These are phyloP conservation scores for Collybiopsis confluens DNA, from an alignment of 768 basidiomycete genomes.

Conservation along the genomic window DNA sequence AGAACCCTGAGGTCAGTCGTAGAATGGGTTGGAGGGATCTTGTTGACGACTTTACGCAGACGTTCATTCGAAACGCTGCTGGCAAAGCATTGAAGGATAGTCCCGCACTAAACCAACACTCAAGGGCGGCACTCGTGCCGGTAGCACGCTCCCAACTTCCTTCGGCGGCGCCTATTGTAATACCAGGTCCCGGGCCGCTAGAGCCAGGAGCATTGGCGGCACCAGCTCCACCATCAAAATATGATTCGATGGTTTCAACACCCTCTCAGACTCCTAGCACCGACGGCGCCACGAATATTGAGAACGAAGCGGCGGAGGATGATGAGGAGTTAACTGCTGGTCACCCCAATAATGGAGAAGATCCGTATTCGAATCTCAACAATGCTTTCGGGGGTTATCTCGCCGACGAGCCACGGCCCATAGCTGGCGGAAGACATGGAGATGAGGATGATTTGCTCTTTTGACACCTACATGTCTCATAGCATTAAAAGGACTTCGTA, in stretches of 20 bases:
- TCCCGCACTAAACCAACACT: slow-evolving; percentile 83
- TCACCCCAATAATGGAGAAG: slow-evolving; percentile 26
- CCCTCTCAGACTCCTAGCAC: slow-evolving; percentile 11
- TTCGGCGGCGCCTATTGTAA: slow-evolving; percentile 33
- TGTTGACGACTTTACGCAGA: no score
- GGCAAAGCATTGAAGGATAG: slow-evolving; percentile 83
- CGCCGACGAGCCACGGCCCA: slow-evolving; percentile 69
- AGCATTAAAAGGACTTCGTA: neutral
- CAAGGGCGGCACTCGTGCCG: slow-evolving; percentile 66
- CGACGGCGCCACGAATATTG: slow-evolving; percentile 13
- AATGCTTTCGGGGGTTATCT: slow-evolving; percentile 71
- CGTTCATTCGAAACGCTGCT: slow-evolving; percentile 88
- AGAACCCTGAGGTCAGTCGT: slow-evolving; percentile 80
- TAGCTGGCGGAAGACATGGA: slow-evolving; percentile 40
- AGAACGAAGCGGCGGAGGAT: slow-evolving; percentile 32
- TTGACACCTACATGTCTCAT: slow-evolving; percentile 23
- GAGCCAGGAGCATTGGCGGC: slow-evolving; percentile 34
- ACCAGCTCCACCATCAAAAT: slow-evolving; percentile 23
- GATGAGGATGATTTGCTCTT: slow-evolving; percentile 70
- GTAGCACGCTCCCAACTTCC: slow-evolving; percentile 50
- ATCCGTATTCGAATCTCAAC: slow-evolving; percentile 84
- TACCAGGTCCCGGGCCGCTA: slow-evolving; percentile 61
- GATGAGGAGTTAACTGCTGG: slow-evolving; percentile 34
- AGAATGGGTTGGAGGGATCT: no score
- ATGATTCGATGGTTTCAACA: slow-evolving; percentile 22